Base-by-base conservation (phyloP, 2,329 filamentous ascomycete genomes). In the Tolypocladium amazonense region DNA sequence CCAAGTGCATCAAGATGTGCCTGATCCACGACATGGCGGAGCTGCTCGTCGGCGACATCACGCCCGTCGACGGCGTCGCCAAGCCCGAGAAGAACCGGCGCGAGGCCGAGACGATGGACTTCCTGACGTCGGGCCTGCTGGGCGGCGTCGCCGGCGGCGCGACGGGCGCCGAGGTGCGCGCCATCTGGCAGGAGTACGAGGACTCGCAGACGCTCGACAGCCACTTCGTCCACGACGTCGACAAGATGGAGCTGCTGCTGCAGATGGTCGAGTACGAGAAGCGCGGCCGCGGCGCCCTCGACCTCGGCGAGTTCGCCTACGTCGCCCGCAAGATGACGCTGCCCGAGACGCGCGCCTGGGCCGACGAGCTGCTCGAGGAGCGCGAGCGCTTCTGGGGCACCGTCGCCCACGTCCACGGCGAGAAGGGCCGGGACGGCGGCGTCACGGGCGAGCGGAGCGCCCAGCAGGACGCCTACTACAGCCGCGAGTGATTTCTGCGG, bases 251-350 rank as follows among this genome's bases (percentile, higher is more conserved):
- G 77, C 78, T 99, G 65, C 76, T 99, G 62, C 77, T 96, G 69
- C 94, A 99, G 78, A 97, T 97, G 89, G 79, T 96, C 37, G 94
- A 99, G 74, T 99, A 99, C 70, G 94, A 99, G 82, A 87, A 88
- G 67, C 76, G 81, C 15, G 79, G 84, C 56, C 75, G 86, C 59
- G 84, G 84, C 35, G 75, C 77, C 63, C 73, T 91, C 45, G 91
- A 97, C 72, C 77, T 99, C 57, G 85, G 88, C 58, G 94, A 99
- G 76, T 97, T 99, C 66, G 83, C 85, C 0, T 88, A 88, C 70
- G 94, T 97, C 2, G 84, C 89, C 11, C 81, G 77, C 55, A 85
- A 83, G 66, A 88, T 97, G 65, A 79, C 81, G 59, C 79, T 95
- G 64, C 83, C 85, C 0, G 93, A 96, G 76, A 88, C 92, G 65